Base-by-base conservation (phyloP, 768 basidiomycete species). In the Tylopilus subfusipes region DNA sequence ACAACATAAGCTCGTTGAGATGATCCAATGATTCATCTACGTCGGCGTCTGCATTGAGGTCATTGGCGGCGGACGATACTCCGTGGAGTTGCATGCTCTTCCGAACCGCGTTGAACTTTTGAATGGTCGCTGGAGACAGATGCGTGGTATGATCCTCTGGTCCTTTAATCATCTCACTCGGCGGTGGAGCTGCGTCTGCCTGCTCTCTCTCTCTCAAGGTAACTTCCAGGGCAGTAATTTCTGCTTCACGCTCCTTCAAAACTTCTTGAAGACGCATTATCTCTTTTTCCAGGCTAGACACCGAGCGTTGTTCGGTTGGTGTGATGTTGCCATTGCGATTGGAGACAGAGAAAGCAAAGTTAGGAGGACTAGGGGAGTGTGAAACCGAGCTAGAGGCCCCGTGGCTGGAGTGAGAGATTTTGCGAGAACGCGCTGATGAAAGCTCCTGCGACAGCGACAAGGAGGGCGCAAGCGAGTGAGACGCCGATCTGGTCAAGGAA, bases 371-470 rank as follows among this genome's bases (percentile, higher is more conserved):
- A 55, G 82, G 79, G 11, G 88, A 86, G 54, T 78, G 78, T 16
- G 84, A 84, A n/a, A 82, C 73, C 16, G 77, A 72, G 59, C 82
- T 84, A 83, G 80, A 82, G 57, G 85, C 86, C 64, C 80, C 82
- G 71, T 86, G 80, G 68, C 86, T 87, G 62, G 88, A 91, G 62
- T 81, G 82, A 53, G 90, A 92, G 64, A 79, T 76, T 76, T 88
- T 88, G 81, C 88, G 89, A 76, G 85, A 90, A 67, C 86, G 87
- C 75, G 75, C 89, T 78, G 86, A 93, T 63, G 86, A 93, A 61
- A 93, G 82, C 81, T 92, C 93, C 93, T 98, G 94, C 78, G 94
- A 95, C 64, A 96, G 85, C 80, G 94, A 96, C 78, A 86, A 83
- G 71, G 93, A 94, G 74, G 94, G 85, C 81, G 90, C 92, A 77